Evolutionary conservation across 495 filamentous ascomycete genomes (phyloP).

Genomic region (Penicillium arizonense): DNA sequence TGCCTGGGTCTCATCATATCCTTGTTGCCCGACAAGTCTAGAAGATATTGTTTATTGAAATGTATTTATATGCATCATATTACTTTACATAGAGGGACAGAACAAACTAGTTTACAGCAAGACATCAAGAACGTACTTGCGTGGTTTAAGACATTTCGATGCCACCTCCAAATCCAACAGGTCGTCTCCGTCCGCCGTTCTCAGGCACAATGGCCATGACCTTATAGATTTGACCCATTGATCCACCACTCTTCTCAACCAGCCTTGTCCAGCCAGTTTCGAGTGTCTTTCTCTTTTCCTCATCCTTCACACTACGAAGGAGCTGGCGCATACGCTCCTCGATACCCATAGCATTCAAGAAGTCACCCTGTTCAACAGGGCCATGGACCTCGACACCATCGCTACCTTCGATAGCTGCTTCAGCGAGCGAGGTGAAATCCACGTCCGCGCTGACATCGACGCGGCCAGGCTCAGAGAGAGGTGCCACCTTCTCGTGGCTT

Average conservation of each 20-base stretch:
- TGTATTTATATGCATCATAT: background rate
- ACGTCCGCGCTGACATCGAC: constrained; percentile 90
- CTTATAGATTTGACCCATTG: constrained; percentile 95
- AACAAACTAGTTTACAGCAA: background rate
- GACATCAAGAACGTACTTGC: background rate
- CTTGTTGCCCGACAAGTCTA: too few species aligned
- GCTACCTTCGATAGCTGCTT: constrained; percentile 70
- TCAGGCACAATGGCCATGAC: constrained; percentile 87
- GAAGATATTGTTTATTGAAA: background rate
- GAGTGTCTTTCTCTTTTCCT: constrained; percentile 57
- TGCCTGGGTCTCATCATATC: too few species aligned
- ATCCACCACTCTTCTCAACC: constrained; percentile 70
- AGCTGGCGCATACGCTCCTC: constrained; percentile 71
- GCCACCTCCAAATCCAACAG: constrained; percentile 90
- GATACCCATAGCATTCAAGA: constrained; percentile 77
- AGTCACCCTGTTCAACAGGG: constrained; percentile 81
- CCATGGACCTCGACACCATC: constrained; percentile 88
- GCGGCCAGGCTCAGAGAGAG: constrained; percentile 72
- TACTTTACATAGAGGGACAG: background rate
- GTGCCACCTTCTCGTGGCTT: constrained; percentile 66
- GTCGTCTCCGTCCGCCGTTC: constrained; percentile 65
- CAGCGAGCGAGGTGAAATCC: constrained; percentile 82
- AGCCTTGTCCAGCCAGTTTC: constrained; percentile 74
- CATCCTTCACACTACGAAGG: constrained; percentile 46
- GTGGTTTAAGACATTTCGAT: constrained; percentile 33